phyloP scores from a whole-genome alignment of 345 rosid genomes.

The Viola odorata region DNA sequence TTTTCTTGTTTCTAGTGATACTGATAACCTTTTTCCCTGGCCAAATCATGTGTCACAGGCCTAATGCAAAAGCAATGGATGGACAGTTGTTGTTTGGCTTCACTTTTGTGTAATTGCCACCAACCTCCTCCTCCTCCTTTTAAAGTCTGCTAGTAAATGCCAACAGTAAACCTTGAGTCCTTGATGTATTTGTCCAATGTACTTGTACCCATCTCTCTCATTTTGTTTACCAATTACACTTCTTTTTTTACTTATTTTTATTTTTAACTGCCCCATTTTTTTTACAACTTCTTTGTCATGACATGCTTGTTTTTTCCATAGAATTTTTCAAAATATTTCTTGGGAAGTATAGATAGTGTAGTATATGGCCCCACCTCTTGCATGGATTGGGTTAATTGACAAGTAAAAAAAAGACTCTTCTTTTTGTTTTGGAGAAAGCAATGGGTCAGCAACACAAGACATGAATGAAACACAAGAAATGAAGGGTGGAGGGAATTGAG shows the following conservation, averaged over 20 bases:
- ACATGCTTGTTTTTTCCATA: background rate
- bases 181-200: background rate
- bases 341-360: background rate
- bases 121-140: slow-evolving; percentile 3
- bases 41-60: slow-evolving; percentile 56
- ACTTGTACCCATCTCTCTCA: too few species aligned
- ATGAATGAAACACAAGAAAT: background rate
- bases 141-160: background rate
- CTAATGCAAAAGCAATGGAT: slow-evolving; percentile 10
- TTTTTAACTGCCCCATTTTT: background rate
- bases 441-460: background rate
- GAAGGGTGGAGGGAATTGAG: slow-evolving; percentile 1
- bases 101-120: slow-evolving; percentile 23
- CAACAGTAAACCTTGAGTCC: background rate
- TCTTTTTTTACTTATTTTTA: too few species aligned
- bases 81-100: slow-evolving; percentile 23
- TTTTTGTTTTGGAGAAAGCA: slow-evolving; percentile 6
- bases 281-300: background rate
- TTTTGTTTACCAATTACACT: too few species aligned
- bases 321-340: background rate
- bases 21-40: slow-evolving; percentile 32
- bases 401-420: background rate
- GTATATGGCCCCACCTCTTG: slow-evolving; percentile 3
- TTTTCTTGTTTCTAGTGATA: slow-evolving; percentile 20
- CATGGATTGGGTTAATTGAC: background rate